Evolutionary conservation across 202 grass and related monocot genomes (phyloP), one percentile per base, ranked within the genome.

Genomic region (Bolboschoenoplectus hybrid): DNA sequence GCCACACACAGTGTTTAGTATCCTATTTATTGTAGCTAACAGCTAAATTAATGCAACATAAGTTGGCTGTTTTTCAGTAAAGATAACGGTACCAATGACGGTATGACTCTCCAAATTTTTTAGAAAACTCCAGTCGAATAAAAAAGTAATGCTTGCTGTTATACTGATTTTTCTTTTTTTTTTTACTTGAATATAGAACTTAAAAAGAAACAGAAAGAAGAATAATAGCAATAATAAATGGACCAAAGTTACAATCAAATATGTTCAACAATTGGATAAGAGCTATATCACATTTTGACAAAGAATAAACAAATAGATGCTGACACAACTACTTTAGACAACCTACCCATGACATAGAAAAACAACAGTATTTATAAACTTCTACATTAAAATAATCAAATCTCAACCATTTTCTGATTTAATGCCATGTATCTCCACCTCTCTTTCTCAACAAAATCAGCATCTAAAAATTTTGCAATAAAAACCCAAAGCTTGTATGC

Each of bases 381-480:
- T 38, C 38, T 62, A 20, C 9, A 67, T 47, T 65, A 74, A 66
- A 53, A 49, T 40, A 66, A 56, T 44, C 86, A 97, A 77, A 93
- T 82, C 73, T 97, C 92, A 63, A 95, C 88, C 20, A 91, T 92
- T 86, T 81, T 95, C 85, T 95, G 95, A 85, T 97, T 97, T 35
- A 97, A 85, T 81, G 95, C 88, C 57, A 91, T 95, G 81, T 97
- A 95, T 85, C 95, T 97, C 95, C 92, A 97, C 81, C 87, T 85
- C 85, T 97, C 95, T 87, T 95, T 97, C 87, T 97, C 95, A 45
- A 97, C 88, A 71, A 95, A 97, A 67, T 97, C 92, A 9, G 95
- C 95, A 88, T 97, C 92, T 80, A 97, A 52, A 85, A 97, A 95
- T 80, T 91, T 97, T 63, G 95, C 95, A 81, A 97, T 83, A 63